A percentile compares a stretch with the other conserved stretches of the same genome.
Conservation (phyloP, 2,329 filamentous ascomycete species). For the Didymella pinodella region DNA sequence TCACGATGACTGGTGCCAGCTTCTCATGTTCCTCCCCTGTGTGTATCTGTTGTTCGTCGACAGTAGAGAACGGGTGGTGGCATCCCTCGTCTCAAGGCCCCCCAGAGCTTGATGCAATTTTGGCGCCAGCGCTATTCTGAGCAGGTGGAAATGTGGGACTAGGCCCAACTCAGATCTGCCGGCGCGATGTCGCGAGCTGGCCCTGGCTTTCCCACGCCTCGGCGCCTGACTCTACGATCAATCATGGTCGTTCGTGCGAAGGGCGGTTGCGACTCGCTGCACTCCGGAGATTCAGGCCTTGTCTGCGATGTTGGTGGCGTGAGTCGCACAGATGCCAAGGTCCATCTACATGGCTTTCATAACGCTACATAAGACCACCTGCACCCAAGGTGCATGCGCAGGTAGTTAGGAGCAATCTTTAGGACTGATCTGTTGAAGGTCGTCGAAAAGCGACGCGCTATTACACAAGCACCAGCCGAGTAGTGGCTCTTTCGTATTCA, state of each 20-base stretch:
- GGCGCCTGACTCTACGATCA: slow-evolving; percentile 5
- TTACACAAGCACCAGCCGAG: slow-evolving; percentile 5
- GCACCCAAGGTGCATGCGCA: not conserved
- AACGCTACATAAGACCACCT: not conserved
- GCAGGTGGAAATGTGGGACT: slow-evolving; percentile 16
- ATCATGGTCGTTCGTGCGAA: slow-evolving; percentile 8
- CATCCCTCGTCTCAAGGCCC: slow-evolving; percentile 18
- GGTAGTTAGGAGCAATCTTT: not conserved
- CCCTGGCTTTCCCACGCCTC: slow-evolving; percentile 5
- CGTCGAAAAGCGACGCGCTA: slow-evolving; percentile 7
- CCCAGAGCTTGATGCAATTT: slow-evolving; percentile 14
- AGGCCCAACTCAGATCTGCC: slow-evolving; percentile 22
- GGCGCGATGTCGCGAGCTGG: slow-evolving; percentile 4
- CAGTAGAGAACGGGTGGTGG: not conserved
- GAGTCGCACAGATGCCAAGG: not conserved
- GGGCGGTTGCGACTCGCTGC: slow-evolving; percentile 6
- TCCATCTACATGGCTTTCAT: not conserved
- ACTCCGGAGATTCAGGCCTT: slow-evolving; percentile 3
- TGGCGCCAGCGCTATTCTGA: slow-evolving; percentile 21
- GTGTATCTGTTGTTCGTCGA: not conserved
- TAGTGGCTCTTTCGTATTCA: slow-evolving; percentile 7
- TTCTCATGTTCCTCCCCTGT: not conserved
- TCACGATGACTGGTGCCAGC: not conserved
- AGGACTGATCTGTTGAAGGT: not conserved
- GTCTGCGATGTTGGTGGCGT: not conserved